Evolutionary conservation across 345 rosid species (phyloP), one percentile per base, ranked within the genome.

Genomic region (Noccaea caerulescens): DNA sequence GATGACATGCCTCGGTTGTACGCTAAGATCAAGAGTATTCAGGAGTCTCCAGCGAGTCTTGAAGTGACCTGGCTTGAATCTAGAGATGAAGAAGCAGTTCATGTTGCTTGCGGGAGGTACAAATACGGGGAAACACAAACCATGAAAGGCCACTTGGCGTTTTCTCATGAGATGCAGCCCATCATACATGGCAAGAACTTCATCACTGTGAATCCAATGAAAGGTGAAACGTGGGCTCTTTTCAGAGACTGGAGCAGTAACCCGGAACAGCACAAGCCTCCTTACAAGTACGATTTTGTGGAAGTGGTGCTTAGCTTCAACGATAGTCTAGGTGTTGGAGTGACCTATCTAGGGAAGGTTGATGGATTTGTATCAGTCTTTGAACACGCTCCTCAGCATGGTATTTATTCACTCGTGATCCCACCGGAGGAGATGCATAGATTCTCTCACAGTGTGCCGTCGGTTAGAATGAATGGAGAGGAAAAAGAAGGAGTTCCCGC

Each of bases 191-290:
- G 67, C 63, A 25, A 66, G 18, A 32, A 54, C 34, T 81, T 36
- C 72, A 10, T 76, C 46, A 47, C 88, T 33, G 84, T 73, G 66
- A 57, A 77, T 75, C 98, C 98, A 16, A 77, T 69, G 53, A 77
- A 76, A 68, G 97, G 97, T 20, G 97, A 93, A 80, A 86, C 82
- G 12, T 93, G 98, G 98, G 94, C 97, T 51, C 79, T 90, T 47
- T 93, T 83, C 67, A 91, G 72, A 80, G 77, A 85, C 25, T 82
- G 92, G 94, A 80, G 83, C 72, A 73, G 79, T 2, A 76, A 83
- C 18, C 84, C 85, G 39, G 78, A 69, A 51, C 82, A 81, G 55
- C 82, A 83, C 77, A 52, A 63, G 51, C 77, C 85, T 36, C 82
- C 89, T 20, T 85, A 79, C 55, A 66, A 47, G 53, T 90, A 42